phyloP scores from a whole-genome alignment of 768 basidiomycete genomes.

The Chalciporus sphaerocephalus region DNA sequence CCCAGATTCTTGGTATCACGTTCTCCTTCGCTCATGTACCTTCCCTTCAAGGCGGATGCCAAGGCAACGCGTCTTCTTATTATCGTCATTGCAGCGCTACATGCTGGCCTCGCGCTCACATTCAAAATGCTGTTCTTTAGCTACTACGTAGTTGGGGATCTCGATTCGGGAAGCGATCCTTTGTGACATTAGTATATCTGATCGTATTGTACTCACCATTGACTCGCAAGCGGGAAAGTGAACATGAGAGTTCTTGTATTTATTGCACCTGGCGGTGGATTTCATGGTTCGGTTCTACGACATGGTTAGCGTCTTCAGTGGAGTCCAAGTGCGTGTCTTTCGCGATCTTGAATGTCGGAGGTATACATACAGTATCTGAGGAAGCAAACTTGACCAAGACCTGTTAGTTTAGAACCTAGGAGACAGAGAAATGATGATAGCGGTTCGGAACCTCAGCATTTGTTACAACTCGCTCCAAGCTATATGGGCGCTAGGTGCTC shows the following conservation, averaged over 20 bases:
- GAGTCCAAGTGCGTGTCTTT: no score
- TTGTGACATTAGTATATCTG: slow-evolving; percentile 14
- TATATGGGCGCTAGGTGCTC: no score
- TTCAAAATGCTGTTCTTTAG: slow-evolving; percentile 75
- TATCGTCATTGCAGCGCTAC: slow-evolving; percentile 67
- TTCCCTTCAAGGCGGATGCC: slow-evolving; percentile 63
- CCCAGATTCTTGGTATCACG: background rate
- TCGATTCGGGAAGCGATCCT: slow-evolving; percentile 28
- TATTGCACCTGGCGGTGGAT: no score
- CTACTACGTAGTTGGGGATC: slow-evolving; percentile 44
- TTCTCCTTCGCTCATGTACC: background rate
- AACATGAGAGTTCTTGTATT: background rate
- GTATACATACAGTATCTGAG: no score
- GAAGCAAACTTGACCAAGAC: no score
- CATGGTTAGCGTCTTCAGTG: no score
- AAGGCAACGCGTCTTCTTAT: slow-evolving; percentile 83
- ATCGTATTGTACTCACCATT: slow-evolving; percentile 3
- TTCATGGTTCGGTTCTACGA: no score
- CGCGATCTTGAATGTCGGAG: no score
- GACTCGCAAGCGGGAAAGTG: slow-evolving; percentile 5
- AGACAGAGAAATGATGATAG: no score
- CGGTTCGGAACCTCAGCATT: no score
- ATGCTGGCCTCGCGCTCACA: slow-evolving; percentile 74
- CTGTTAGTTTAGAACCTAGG: no score
- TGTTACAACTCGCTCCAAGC: no score